phyloP scores from a whole-genome alignment of 768 basidiomycete genomes.

The Suillus americanus region DNA sequence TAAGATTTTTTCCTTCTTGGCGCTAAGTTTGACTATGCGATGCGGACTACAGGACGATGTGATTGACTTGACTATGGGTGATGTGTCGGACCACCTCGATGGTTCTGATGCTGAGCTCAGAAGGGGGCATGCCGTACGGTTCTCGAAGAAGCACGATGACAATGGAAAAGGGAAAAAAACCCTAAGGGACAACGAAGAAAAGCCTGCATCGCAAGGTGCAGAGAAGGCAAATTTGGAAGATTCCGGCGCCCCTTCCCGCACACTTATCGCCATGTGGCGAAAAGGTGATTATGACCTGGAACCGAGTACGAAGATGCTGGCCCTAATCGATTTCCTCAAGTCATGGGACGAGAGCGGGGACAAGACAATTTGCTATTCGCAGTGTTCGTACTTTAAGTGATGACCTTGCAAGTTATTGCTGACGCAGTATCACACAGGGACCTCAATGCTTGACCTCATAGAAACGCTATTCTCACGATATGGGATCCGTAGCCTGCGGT shows the following conservation, averaged over 20 bases:
- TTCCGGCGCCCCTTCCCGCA: constrained; percentile 36
- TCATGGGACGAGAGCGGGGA: constrained; percentile 61
- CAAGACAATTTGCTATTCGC: constrained; percentile 71
- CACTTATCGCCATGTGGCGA: constrained; percentile 53
- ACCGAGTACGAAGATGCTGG: constrained; percentile 68
- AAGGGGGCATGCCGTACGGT: background rate
- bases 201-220: constrained; percentile 25
- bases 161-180: background rate
- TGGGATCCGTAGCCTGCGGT: constrained; percentile 57
- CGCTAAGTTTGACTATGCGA: background rate
- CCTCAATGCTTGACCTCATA: constrained; percentile 67
- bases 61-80: constrained; percentile 31
- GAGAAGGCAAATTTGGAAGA: constrained; percentile 26
- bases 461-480: constrained; percentile 59
- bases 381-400: constrained; percentile 41
- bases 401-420: background rate
- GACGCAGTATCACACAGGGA: constrained; percentile 44
- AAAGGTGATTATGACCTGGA: constrained; percentile 62
- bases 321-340: constrained; percentile 53
- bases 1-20: background rate
- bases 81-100: constrained; percentile 23
- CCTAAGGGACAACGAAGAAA: background rate
- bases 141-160: background rate
- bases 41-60: constrained; percentile 15
- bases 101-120: constrained; percentile 27